Evolutionary conservation across 345 rosid genomes (phyloP), one percentile per base, ranked within the genome.

Genomic region (Geranium brycei): DNA sequence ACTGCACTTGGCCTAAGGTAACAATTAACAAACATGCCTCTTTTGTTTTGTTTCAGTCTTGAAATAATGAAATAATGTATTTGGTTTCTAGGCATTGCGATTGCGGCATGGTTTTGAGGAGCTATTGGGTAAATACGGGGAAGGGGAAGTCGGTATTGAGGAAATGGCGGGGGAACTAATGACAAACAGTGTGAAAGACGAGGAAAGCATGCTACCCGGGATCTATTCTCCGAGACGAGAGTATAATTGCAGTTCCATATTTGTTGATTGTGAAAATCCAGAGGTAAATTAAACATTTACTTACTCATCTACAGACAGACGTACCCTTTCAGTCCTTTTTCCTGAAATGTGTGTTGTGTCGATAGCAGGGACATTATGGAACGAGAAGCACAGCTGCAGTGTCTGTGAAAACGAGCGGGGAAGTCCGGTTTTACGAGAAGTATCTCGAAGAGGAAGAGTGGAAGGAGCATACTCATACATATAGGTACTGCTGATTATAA

Each of bases 1-100:
- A 92, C 78, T 68, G 91, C 17, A 91, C 96, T 38, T 87, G 90
- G 96, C 88, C 87, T 66, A 86, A 89, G 88, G 98, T 91, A 64
- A 3, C 58, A 16, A 57, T 96, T 91, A 64, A 3, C 28, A 23
- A 23, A 23, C 28, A 23, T 23, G 1, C 28, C 28, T 23, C 28
- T 23, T 23, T 2, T 23, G 28, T 23, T 23, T 23, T 23, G 28
- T 0, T 23, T 23, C 28, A 23, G 17, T 53, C 0, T 5, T 5
- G 11, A 38, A 3, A 38, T 38, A 38, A 38, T 38, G 47, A 38
- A 38, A 38, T 1, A 38, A 38, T 14, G 40, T 66, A 6, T 15
- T 16, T 18, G 28, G 17, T 71, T 64, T 61, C 38, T 75, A 88
- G 91, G 84, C 84, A 64, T 72, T 77, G 60, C 68, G 91, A 62